Evolutionary conservation across 345 rosid genomes (phyloP), one percentile per base, ranked within the genome.

Genomic region (Camelina hispida): DNA sequence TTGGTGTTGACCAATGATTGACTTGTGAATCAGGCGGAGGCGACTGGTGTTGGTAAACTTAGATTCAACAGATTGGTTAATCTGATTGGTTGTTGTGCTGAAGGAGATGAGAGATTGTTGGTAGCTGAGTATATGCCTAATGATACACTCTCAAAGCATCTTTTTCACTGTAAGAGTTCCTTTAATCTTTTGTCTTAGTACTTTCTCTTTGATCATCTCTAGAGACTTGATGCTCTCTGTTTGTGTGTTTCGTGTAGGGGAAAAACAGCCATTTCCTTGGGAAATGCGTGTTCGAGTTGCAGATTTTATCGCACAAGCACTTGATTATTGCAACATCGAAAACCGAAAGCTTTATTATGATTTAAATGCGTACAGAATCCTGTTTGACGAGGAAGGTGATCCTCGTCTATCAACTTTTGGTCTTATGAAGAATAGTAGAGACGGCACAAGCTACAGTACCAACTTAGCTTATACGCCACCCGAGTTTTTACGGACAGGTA

Each of bases 71-170:
- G 17, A 46, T 15, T 46, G 9, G 50, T 46, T n/a, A 15, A n/a
- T n/a, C 18, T 46, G 50, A 46, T 46, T 46, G 50, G 50, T 15
- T 46, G 50, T 7, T 46, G 50, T n/a, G 50, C 50, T n/a, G 50
- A 44, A 15, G 50, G 50, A 6, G 50, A 44, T 7, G 50, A 44
- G 50, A 44, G 50, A 44, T 44, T 44, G 17, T 14, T 44, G 50
- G 50, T 44, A 15, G 50, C 50, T 14, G 50, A 44, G 50, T 44
- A 44, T 44, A 44, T 44, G 50, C 50, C 50, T 5, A 44, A 44
- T 44, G 50, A 44, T 44, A 44, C 50, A 4, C 50, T 44, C 50
- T 44, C 50, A 44, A 44, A 44, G 50, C 50, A 44, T 44, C 50
- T 44, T 15, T 44, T 44, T 44, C 50, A 44, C 50, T 44, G 50